These are phyloP conservation scores for Ophiostoma quercus DNA, from an alignment of 2,329 filamentous ascomycete species.

Conservation along the genomic window DNA sequence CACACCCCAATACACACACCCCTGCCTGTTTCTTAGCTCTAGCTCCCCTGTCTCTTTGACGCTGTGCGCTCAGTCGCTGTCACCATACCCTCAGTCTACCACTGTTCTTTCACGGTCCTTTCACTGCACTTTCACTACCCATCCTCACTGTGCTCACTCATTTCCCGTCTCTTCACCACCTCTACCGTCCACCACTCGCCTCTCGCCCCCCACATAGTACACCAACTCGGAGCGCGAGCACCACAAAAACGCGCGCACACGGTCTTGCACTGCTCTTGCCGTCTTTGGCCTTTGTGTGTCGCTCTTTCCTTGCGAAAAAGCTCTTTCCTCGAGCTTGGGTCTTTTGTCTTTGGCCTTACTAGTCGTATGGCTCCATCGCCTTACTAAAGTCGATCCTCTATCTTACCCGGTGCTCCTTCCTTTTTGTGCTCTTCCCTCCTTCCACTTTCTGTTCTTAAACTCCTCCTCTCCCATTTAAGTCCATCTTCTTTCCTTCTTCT, in stretches of 20 bases:
- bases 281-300: neutral
- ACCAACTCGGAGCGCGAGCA: conserved; percentile 24
- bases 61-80: neutral
- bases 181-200: conserved; percentile 16
- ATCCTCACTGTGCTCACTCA: conserved; percentile 13
- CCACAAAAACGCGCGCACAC: conserved; percentile 22
- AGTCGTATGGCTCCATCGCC: neutral
- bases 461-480: neutral
- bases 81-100: conserved; percentile 4
- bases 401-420: conserved; percentile 14
- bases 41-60: conserved; percentile 18
- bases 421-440: neutral
- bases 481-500: conserved; percentile 7
- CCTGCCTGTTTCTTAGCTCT: neutral
- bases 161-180: conserved; percentile 24
- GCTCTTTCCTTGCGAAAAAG: neutral
- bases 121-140: neutral
- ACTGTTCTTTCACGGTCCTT: neutral
- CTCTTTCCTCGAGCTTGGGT: neutral
- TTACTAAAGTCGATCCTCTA: conserved; percentile 15
- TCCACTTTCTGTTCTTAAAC: conserved; percentile 6
- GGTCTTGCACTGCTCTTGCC: conserved; percentile 13
- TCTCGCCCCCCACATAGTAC: conserved; percentile 23
- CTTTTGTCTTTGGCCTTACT: neutral
- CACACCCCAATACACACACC: conserved; percentile 9